Conservation (phyloP, 345 rosid species). For the Eucalyptus regnans region DNA sequence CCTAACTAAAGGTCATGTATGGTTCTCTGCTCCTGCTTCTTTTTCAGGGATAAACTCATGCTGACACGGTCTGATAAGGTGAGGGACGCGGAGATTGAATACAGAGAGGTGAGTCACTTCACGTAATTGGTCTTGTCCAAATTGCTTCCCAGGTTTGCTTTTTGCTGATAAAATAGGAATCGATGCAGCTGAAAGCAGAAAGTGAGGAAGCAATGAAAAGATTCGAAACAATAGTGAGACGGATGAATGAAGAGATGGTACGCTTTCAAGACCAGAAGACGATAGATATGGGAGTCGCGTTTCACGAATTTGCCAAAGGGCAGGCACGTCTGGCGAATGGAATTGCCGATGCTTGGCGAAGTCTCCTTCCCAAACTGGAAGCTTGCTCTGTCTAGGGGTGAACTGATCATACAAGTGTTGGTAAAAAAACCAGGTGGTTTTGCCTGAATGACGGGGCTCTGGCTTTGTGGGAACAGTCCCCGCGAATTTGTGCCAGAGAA, state of each 20-base stretch:
- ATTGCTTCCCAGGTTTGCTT: neutral
- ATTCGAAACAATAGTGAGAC: conserved; percentile 62
- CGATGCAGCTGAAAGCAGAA: conserved; percentile 65
- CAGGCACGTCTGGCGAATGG: conserved; percentile 81
- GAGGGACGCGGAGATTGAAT: conserved; percentile 84
- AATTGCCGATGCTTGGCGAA: conserved; percentile 90
- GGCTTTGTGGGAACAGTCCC: neutral
- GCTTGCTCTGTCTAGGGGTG: conserved; percentile 26
- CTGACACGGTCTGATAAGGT: conserved; percentile 82
- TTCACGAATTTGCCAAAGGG: conserved; percentile 89
- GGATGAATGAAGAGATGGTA: conserved; percentile 84
- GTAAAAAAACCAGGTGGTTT: neutral
- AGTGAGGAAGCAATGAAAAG: conserved; percentile 70
- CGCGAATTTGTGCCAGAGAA: neutral
- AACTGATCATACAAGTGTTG: neutral
- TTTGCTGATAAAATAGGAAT: neutral
- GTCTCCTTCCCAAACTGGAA: conserved; percentile 94
- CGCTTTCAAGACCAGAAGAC: conserved; percentile 92
- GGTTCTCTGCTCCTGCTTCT: neutral
- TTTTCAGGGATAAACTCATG: conserved; percentile 85
- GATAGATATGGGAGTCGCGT: conserved; percentile 73
- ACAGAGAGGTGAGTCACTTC: conserved; percentile 51
- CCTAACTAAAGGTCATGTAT: neutral
- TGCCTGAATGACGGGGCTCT: neutral
- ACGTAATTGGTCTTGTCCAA: neutral